These are phyloP conservation scores for Gentiana macrophylla DNA, from an alignment of 257 asterid species.

Conservation along the genomic window DNA sequence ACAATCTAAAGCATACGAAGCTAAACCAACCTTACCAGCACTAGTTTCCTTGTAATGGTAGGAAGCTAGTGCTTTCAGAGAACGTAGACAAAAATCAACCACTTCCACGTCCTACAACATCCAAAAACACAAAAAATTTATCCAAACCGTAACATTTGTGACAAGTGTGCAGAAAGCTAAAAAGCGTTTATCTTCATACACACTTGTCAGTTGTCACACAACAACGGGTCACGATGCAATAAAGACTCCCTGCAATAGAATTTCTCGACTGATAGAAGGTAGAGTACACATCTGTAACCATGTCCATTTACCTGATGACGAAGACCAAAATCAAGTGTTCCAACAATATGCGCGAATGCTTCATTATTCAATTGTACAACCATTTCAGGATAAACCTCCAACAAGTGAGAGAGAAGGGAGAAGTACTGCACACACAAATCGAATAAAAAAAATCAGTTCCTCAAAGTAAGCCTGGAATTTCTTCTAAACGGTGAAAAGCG, in stretches of 20 bases:
- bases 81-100: conserved; percentile 66
- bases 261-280: neutral
- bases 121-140: conserved; percentile 6
- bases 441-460: conserved; percentile 18
- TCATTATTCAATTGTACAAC: conserved; percentile 52
- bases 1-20: conserved; percentile 63
- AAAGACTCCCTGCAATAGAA: too few relatives aligned
- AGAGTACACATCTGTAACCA: neutral
- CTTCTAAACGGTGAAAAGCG: conserved; percentile 10
- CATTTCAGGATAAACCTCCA: conserved; percentile 94
- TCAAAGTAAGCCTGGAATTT: neutral
- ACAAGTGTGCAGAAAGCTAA: too few relatives aligned
- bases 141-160: too few relatives aligned
- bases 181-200: too few relatives aligned
- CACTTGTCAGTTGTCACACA: too few relatives aligned
- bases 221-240: too few relatives aligned
- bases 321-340: conserved; percentile 80
- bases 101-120: conserved; percentile 61
- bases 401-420: conserved; percentile 79
- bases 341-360: conserved; percentile 60
- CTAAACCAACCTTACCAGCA: conserved; percentile 79
- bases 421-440: conserved; percentile 53
- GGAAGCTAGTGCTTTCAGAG: conserved; percentile 82
- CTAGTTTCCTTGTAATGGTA: conserved; percentile 71
- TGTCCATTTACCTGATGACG: conserved; percentile 61